Conservation (phyloP, 495 filamentous ascomycete genomes). For the Parmelia sp. region DNA sequence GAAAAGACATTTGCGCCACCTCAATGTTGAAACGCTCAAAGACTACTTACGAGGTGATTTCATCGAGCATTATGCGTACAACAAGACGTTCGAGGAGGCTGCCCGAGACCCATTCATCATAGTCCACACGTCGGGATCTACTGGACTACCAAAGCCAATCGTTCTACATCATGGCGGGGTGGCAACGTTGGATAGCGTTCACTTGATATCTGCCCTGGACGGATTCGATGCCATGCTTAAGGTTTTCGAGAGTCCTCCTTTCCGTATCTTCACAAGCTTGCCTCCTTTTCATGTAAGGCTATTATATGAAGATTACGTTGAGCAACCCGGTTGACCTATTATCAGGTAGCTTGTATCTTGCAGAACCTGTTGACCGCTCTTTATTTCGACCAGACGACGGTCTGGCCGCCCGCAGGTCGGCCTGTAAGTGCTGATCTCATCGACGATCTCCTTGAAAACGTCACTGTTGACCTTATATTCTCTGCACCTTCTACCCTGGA, state of each 20-base stretch:
- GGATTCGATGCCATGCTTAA: not conserved
- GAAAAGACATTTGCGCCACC: conserved; percentile 20
- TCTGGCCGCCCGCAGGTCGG: not conserved
- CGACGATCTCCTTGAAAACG: not conserved
- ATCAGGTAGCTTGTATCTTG: not conserved
- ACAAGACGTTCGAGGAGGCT: conserved; percentile 32
- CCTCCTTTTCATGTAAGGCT: not conserved
- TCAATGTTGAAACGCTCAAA: conserved; percentile 22
- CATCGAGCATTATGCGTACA: conserved; percentile 28
- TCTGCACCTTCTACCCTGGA: not conserved
- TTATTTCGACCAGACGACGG: not conserved
- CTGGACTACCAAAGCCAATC: conserved; percentile 41
- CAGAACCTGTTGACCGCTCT: not conserved
- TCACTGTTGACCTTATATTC: not conserved
- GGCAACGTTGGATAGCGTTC: conserved; percentile 25
- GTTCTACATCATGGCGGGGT: conserved; percentile 11
- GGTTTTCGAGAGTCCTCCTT: not conserved
- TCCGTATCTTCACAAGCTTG: not conserved
- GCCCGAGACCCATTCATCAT: conserved; percentile 30
- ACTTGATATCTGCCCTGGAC: conserved; percentile 22
- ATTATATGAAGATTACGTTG: not conserved
- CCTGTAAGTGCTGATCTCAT: not conserved
- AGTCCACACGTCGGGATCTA: conserved; percentile 43
- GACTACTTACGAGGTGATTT: conserved; percentile 20
- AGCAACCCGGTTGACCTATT: not conserved